These are phyloP conservation scores for Marasmius oreades DNA, from an alignment of 1,284 basidiomycete species.

Conservation along the genomic window DNA sequence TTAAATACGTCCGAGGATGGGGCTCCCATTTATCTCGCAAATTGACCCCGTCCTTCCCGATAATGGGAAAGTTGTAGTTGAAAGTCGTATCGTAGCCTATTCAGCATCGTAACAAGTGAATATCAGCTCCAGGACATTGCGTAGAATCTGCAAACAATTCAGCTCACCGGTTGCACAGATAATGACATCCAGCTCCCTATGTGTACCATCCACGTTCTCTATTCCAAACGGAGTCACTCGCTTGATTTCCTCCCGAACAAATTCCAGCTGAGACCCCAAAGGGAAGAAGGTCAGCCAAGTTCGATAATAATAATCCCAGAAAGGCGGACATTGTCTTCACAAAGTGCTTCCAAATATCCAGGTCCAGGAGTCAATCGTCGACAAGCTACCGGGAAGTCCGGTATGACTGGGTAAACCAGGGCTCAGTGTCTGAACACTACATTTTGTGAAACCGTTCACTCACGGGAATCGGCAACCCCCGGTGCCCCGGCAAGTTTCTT, in stretches of 20 bases:
- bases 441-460: conserved; percentile 17
- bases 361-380: conserved; percentile 62
- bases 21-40: conserved; percentile 49
- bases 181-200: conserved; percentile 54
- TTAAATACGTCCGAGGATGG: conserved; percentile 53
- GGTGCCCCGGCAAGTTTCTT: conserved; percentile 52
- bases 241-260: conserved; percentile 47
- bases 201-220: conserved; percentile 49
- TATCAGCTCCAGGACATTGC: too few species aligned
- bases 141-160: too few species aligned
- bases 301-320: too few species aligned
- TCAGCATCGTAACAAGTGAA: too few species aligned
- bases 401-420: conserved; percentile 40
- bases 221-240: conserved; percentile 51
- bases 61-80: conserved; percentile 46
- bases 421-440: background rate
- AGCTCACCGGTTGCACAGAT: conserved; percentile 52
- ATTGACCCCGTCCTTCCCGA: conserved; percentile 45
- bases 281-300: background rate
- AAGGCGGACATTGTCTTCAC: conserved; percentile 49
- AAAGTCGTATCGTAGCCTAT: conserved; percentile 56
- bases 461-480: conserved; percentile 55
- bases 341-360: conserved; percentile 62
- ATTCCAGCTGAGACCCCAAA: conserved; percentile 45
- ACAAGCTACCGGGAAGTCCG: conserved; percentile 55